Conservation (phyloP, 2,329 filamentous ascomycete genomes). For the Annulohypoxylon truncatum region DNA sequence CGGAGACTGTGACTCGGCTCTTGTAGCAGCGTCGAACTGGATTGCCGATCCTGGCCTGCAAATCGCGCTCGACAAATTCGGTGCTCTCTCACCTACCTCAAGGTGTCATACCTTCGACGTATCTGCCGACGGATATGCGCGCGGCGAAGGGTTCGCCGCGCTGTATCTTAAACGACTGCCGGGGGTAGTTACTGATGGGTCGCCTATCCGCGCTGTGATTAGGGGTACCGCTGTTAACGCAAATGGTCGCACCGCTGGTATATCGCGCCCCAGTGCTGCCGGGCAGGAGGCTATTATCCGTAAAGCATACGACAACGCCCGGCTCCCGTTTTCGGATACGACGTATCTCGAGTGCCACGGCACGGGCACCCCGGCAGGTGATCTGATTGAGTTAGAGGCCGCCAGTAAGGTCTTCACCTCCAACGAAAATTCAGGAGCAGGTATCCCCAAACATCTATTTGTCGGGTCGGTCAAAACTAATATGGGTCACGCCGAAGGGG, state of each 20-base stretch:
- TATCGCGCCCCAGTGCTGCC: constrained; percentile 34
- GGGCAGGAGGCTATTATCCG: constrained; percentile 43
- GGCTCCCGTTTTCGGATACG: constrained; percentile 33
- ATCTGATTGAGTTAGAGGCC: constrained; percentile 29
- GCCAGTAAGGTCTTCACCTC: constrained; percentile 17
- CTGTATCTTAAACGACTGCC: constrained; percentile 40
- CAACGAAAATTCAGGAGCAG: background rate
- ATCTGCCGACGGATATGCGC: constrained; percentile 38
- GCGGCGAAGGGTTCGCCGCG: constrained; percentile 36
- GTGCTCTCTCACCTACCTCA: constrained; percentile 50
- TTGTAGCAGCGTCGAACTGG: constrained; percentile 53
- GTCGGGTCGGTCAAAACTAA: constrained; percentile 22
- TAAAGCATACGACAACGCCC: constrained; percentile 38
- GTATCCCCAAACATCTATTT: no score
- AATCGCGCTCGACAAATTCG: constrained; percentile 48
- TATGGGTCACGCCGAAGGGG: constrained; percentile 33
- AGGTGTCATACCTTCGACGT: constrained; percentile 47
- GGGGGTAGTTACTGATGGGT: constrained; percentile 13
- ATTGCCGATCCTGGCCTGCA: constrained; percentile 49
- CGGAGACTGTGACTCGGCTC: constrained; percentile 50
- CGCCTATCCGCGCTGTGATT: constrained; percentile 39
- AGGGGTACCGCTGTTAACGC: constrained; percentile 40
- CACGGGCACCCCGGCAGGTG: constrained; percentile 34
- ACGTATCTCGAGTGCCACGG: constrained; percentile 45
- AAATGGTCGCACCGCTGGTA: constrained; percentile 41